Conservation (phyloP, 2,329 filamentous ascomycete genomes). For the Cladophialophora exuberans region DNA sequence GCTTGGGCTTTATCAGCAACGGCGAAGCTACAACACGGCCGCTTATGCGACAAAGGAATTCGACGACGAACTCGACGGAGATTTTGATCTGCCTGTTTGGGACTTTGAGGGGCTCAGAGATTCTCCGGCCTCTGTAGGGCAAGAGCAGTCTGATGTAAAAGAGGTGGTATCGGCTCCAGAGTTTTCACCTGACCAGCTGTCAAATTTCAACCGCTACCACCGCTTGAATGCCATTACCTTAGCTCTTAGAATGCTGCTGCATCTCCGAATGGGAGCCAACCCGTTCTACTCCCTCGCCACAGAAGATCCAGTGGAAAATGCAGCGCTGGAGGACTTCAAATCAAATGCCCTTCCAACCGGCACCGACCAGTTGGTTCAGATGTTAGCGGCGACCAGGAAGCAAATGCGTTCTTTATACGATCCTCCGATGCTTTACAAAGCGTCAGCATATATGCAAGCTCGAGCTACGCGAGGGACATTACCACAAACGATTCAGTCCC, state of each 20-base stretch:
- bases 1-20: slow-evolving; percentile 20
- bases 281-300: slow-evolving; percentile 19
- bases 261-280: slow-evolving; percentile 24
- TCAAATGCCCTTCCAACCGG: slow-evolving; percentile 6
- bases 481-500: slow-evolving; percentile 12
- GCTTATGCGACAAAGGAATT: slow-evolving; percentile 3
- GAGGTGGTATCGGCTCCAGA: slow-evolving; percentile 7
- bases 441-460: slow-evolving; percentile 16
- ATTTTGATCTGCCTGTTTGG: slow-evolving; percentile 19
- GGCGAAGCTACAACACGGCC: slow-evolving; percentile 25
- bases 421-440: slow-evolving; percentile 13
- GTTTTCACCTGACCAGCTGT: slow-evolving; percentile 20
- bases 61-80: slow-evolving; percentile 1
- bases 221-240: slow-evolving; percentile 27
- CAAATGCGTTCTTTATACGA: slow-evolving; percentile 18
- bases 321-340: slow-evolving; percentile 1
- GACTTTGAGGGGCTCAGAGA: neutral
- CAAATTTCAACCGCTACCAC: slow-evolving; percentile 23
- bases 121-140: neutral
- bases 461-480: slow-evolving; percentile 15
- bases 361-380: slow-evolving; percentile 18
- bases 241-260: slow-evolving; percentile 26
- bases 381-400: slow-evolving; percentile 20
- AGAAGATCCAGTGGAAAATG: slow-evolving; percentile 10
- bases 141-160: neutral